Conservation (phyloP, 2,329 filamentous ascomycete species). For the Sclerotinia trifoliorum region DNA sequence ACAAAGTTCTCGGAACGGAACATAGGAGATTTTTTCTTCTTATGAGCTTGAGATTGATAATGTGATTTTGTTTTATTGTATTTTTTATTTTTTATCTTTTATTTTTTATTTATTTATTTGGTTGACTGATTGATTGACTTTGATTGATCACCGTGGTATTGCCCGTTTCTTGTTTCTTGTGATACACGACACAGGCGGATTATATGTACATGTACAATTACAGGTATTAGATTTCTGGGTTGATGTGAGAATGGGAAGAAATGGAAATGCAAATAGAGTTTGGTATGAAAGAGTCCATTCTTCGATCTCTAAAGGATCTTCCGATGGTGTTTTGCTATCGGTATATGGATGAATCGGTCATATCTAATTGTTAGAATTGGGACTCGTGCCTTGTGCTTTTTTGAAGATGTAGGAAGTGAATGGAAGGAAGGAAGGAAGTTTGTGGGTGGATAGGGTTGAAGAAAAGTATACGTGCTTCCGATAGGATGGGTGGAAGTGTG, state of each 20-base stretch:
- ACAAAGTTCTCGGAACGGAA: slow-evolving; percentile 4
- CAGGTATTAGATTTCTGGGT: not conserved
- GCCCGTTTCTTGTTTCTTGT: not conserved
- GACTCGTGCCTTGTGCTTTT: not conserved
- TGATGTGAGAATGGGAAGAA: not conserved
- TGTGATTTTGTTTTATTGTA: not conserved
- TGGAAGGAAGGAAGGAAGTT: not conserved
- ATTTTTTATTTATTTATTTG: no score
- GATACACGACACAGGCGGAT: not conserved
- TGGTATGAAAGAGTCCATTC: not conserved
- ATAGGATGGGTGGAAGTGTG: not conserved
- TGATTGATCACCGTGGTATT: not conserved
- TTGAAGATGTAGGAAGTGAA: not conserved
- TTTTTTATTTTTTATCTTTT: no score
- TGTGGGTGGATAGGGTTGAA: not conserved
- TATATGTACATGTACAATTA: not conserved
- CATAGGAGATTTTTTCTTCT: slow-evolving; percentile 6
- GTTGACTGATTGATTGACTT: not conserved
- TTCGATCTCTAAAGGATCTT: not conserved
- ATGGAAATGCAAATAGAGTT: not conserved
- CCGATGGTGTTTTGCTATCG: not conserved
- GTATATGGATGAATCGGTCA: not conserved
- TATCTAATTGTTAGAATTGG: not conserved
- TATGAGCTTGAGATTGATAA: not conserved
- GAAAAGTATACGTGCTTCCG: not conserved